Base-by-base conservation (phyloP, 306 rosid species). In the Trichosanthes truncata region DNA sequence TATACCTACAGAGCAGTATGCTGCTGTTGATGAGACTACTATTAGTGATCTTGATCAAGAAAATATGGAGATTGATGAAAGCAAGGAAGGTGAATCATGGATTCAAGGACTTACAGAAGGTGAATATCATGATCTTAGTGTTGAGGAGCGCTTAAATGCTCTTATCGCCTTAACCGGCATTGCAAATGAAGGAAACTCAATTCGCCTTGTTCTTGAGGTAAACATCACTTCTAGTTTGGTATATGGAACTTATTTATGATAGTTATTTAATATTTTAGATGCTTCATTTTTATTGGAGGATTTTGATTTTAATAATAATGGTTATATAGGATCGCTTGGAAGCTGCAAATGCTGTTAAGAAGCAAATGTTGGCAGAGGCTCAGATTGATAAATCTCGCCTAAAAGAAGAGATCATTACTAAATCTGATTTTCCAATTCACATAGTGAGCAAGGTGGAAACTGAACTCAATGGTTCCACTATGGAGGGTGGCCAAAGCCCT, bases 321-420 rank as follows among this genome's bases (percentile, higher is more conserved):
- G 52, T 75, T 83, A 79, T 78, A 81, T 89, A 96, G 99, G 98
- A 93, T 83, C 99, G 99, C 25, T 79, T 96, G 92, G 99, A 96
- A 87, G 93, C 96, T 77, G 97, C 99, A 78, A 96, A 91, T 89
- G 90, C 97, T 77, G 87, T 96, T 81, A 93, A 96, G 92, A 96
- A 96, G 91, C 99, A 96, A 88, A 93, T 96, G 99, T 96, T 93
- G 98, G 94, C 97, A 21, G 99, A 96, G 78, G 97, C 99, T 33
- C 99, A 91, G 89, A 88, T 93, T 82, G 98, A 96, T 77, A 96
- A 96, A 91, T 80, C 89, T 84, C 96, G 99, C 72, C 77, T 87
- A 40, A 96, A 88, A 85, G 98, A 96, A 76, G 99, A 96, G 80
- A 86, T 61, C 81, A 63, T 84, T 56, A 68, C 84, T 77, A 96